Evolutionary conservation across 106 monocot species (phyloP).

Genomic region (Dendrobium nobile): DNA sequence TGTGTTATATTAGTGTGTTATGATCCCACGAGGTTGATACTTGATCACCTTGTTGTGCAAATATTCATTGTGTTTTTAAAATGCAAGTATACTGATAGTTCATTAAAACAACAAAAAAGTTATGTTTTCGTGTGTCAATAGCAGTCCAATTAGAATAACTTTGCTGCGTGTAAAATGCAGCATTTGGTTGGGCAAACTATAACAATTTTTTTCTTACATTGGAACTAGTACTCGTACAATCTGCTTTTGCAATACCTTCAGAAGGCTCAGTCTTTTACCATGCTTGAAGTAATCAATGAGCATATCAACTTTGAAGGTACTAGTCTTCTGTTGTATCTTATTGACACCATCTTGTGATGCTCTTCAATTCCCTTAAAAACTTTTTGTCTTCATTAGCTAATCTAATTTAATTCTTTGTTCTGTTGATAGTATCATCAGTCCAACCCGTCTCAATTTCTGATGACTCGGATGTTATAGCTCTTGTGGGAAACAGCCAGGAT

Average conservation of each 20-base stretch:
- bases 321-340: background rate
- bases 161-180: background rate
- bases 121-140: background rate
- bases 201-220: conserved; percentile 10
- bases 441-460: conserved; percentile 73
- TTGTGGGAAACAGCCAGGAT: conserved; percentile 67
- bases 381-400: background rate
- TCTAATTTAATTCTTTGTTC: conserved; percentile 8
- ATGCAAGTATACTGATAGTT: background rate
- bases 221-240: conserved; percentile 75
- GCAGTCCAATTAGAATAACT: background rate
- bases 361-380: background rate
- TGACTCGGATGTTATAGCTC: conserved; percentile 63
- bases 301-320: conserved; percentile 94
- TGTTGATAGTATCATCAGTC: conserved; percentile 69
- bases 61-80: background rate
- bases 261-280: conserved; percentile 66
- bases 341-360: background rate
- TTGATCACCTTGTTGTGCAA: conserved; percentile 3
- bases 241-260: conserved; percentile 87
- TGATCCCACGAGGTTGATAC: background rate
- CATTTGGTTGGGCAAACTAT: background rate
- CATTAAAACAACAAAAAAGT: background rate
- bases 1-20: background rate
- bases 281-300: conserved; percentile 97